Evolutionary conservation across 2,329 filamentous ascomycete genomes (phyloP).

Genomic region (Hawksworthiomyces lignivorus): DNA sequence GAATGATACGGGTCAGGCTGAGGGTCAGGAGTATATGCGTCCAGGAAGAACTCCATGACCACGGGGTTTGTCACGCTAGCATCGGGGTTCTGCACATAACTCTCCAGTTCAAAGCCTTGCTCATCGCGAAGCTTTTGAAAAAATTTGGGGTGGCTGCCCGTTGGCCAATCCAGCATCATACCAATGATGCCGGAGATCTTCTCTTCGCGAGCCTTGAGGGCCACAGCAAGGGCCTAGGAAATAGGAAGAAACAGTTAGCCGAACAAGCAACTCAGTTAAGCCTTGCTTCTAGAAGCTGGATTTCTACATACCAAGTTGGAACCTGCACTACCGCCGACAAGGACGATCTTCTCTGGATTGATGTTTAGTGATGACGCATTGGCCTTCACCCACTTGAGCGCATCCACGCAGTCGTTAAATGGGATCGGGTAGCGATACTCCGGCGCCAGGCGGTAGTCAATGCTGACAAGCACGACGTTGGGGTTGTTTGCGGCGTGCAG

Average conservation of each 20-base stretch:
- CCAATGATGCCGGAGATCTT: slow-evolving; percentile 25
- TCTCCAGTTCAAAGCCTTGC: slow-evolving; percentile 28
- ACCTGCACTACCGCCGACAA: slow-evolving; percentile 42
- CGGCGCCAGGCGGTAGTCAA: slow-evolving; percentile 35
- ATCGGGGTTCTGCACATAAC: slow-evolving; percentile 25
- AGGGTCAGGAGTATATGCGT: slow-evolving; percentile 24
- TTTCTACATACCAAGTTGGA: slow-evolving; percentile 38
- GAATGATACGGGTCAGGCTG: slow-evolving; percentile 22
- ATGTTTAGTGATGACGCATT: slow-evolving; percentile 32
- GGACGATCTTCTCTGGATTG: slow-evolving; percentile 30
- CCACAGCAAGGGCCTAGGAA: slow-evolving; percentile 22
- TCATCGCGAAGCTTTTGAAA: slow-evolving; percentile 16
- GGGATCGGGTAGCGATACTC: slow-evolving; percentile 42
- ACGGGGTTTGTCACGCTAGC: slow-evolving; percentile 22
- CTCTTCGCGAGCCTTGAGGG: slow-evolving; percentile 24
- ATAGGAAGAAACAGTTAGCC: no score
- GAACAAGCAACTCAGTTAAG: no score
- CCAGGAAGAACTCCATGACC: slow-evolving; percentile 28
- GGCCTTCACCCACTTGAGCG: slow-evolving; percentile 35
- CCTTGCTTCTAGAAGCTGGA: no score
- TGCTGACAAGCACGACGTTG: slow-evolving; percentile 28
- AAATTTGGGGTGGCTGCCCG: slow-evolving; percentile 29
- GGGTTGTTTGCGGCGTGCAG: slow-evolving; percentile 24
- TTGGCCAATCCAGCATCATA: slow-evolving; percentile 28
- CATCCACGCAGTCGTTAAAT: slow-evolving; percentile 43